These are phyloP conservation scores for Cyclotella sp. DNA, from an alignment of 108 stramenopile genomes.

Conservation along the genomic window DNA sequence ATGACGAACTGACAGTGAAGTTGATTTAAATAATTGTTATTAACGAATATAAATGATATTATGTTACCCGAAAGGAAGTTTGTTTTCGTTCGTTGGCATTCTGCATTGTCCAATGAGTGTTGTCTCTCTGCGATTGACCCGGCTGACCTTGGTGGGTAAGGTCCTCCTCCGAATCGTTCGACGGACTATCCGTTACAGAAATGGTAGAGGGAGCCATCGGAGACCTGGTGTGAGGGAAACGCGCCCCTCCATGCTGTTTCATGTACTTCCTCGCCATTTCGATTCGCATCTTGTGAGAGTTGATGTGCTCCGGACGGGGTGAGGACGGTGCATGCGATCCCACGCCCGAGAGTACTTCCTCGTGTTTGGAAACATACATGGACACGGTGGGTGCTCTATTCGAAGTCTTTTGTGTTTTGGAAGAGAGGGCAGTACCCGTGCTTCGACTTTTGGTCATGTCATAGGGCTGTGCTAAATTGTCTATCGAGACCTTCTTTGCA, in stretches of 20 bases:
- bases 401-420: constrained; percentile 26
- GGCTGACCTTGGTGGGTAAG: not conserved
- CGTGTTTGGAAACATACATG: not conserved
- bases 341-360: not conserved
- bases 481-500: not conserved
- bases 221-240: not conserved
- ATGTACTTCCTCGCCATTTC: constrained; percentile 24
- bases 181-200: no score
- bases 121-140: no score
- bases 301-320: not conserved
- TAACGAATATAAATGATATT: not conserved
- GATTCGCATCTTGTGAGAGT: not conserved
- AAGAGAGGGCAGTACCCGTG: constrained; percentile 26
- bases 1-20: not conserved
- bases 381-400: not conserved
- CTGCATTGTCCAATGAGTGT: not conserved
- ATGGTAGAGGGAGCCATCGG: not conserved
- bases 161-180: not conserved
- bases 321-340: not conserved
- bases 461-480: constrained; percentile 24
- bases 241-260: constrained; percentile 17
- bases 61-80: not conserved
- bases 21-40: no score
- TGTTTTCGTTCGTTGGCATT: not conserved
- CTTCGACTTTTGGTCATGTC: constrained; percentile 35